Evolutionary conservation across 2,329 filamentous ascomycete genomes (phyloP).

Genomic region (Cladosporium sp.): DNA sequence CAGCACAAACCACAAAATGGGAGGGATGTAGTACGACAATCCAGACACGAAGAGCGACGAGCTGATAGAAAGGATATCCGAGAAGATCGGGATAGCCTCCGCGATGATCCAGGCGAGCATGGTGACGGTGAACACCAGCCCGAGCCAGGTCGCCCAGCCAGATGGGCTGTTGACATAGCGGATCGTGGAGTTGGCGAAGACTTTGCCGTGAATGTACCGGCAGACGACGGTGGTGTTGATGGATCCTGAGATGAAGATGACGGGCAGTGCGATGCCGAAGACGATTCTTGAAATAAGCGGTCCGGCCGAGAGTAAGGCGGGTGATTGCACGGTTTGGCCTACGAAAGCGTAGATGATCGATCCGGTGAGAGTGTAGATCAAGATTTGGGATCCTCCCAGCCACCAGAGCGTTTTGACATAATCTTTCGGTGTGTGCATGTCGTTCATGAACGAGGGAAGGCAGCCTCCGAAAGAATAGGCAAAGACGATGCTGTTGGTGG

Average conservation of each 20-base stretch:
- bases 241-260: conserved; percentile 66
- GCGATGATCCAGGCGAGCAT: conserved; percentile 62
- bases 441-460: conserved; percentile 62
- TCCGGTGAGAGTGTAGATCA: conserved; percentile 60
- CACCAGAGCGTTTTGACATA: conserved; percentile 54
- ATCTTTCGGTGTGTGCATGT: conserved; percentile 58
- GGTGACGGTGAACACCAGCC: conserved; percentile 53
- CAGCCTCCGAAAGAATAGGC: conserved; percentile 50
- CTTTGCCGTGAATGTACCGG: conserved; percentile 57
- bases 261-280: conserved; percentile 64
- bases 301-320: conserved; percentile 60
- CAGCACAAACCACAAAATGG: conserved; percentile 34
- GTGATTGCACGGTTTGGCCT: conserved; percentile 56
- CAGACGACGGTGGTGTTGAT: conserved; percentile 54
- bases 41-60: conserved; percentile 58
- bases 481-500: conserved; percentile 65
- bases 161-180: conserved; percentile 36
- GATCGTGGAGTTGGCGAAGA: conserved; percentile 53
- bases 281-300: conserved; percentile 56
- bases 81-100: conserved; percentile 65
- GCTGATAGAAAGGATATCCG: conserved; percentile 61
- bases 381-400: conserved; percentile 56
- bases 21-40: conserved; percentile 42
- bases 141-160: conserved; percentile 56
- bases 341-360: conserved; percentile 63